phyloP scores from a whole-genome alignment of 2,329 filamentous ascomycete species.

The Cercospora janseana region DNA sequence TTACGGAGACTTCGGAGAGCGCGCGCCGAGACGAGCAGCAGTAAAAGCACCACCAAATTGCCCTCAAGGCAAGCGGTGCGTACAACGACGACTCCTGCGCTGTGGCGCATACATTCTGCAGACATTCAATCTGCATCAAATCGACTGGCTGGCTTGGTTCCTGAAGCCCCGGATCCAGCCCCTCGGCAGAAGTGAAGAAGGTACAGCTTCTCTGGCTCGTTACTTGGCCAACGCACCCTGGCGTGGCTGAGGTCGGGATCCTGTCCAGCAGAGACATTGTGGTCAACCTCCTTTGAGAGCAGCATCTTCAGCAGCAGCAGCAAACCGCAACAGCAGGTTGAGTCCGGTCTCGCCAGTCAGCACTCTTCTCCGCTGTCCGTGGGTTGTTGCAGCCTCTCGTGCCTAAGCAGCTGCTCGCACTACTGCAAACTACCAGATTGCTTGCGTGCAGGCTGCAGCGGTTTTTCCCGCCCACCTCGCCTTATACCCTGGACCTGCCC shows the following conservation, averaged over 20 bases:
- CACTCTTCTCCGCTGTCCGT: background rate
- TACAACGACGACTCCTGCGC: background rate
- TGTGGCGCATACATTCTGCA: slow-evolving; percentile 2
- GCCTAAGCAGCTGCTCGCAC: slow-evolving; percentile 9
- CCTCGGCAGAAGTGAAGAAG: no score
- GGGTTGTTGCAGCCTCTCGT: slow-evolving; percentile 9
- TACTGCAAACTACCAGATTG: slow-evolving; percentile 7
- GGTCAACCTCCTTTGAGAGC: no score
- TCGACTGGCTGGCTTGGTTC: background rate
- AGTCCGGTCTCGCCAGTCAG: no score
- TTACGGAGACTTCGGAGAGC: slow-evolving; percentile 10
- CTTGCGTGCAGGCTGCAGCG: slow-evolving; percentile 4
- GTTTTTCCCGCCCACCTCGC: slow-evolving; percentile 5
- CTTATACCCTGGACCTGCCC: background rate
- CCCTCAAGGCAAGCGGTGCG: background rate
- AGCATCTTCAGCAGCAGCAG: no score
- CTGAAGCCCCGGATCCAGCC: background rate
- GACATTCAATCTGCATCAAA: background rate
- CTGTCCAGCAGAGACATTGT: no score
- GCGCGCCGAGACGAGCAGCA: background rate
- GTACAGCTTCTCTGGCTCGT: no score
- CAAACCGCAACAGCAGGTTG: no score
- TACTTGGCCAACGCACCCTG: slow-evolving; percentile 1
- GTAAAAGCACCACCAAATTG: background rate
- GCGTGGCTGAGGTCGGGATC: no score